A percentile compares a stretch with the other conserved stretches of the same genome.
Conservation (phyloP, 148 eudicot genomes). For the Fagopyrum tataricum region DNA sequence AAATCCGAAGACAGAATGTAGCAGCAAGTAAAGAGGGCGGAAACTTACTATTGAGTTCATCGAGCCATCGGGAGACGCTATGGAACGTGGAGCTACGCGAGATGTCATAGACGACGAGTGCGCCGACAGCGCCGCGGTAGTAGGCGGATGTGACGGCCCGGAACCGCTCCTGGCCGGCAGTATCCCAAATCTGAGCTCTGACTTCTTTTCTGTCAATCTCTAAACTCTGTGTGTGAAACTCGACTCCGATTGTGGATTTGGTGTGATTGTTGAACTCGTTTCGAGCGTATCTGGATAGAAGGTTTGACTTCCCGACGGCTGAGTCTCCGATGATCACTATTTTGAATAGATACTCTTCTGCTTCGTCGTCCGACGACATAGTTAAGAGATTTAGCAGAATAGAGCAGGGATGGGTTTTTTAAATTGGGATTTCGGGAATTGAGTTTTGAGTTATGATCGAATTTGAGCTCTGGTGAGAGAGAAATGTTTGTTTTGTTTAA, state of each 20-base stretch:
- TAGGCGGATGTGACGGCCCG: conserved; percentile 73
- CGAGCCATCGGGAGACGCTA: conserved; percentile 50
- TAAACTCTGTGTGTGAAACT: conserved; percentile 13
- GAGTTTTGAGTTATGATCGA: background rate
- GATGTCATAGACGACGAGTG: conserved; percentile 58
- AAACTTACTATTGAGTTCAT: conserved; percentile 47
- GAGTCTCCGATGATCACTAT: conserved; percentile 20
- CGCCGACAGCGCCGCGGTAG: conserved; percentile 66
- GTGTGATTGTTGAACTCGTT: conserved; percentile 17
- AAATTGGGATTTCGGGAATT: background rate
- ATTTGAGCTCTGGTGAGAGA: background rate
- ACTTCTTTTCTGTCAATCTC: conserved; percentile 16
- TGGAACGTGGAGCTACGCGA: conserved; percentile 48
- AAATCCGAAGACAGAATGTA: too few relatives aligned
- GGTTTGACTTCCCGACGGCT: conserved; percentile 21
- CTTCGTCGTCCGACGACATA: conserved; percentile 36
- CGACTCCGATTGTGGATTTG: conserved; percentile 18
- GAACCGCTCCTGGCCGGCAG: conserved; percentile 26
- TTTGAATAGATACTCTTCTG: conserved; percentile 23
- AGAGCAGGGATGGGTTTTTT: background rate
- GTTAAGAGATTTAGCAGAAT: background rate
- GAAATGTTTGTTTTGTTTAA: conserved; percentile 5
- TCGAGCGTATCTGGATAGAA: conserved; percentile 14
- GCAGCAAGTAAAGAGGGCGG: background rate
- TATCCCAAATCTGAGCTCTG: conserved; percentile 19